Percentiles rank a stretch among this genome's conserved stretches.
Evolutionary conservation across 768 basidiomycete species (phyloP).

Genomic region (Candolleomyces aberdarensis): DNA sequence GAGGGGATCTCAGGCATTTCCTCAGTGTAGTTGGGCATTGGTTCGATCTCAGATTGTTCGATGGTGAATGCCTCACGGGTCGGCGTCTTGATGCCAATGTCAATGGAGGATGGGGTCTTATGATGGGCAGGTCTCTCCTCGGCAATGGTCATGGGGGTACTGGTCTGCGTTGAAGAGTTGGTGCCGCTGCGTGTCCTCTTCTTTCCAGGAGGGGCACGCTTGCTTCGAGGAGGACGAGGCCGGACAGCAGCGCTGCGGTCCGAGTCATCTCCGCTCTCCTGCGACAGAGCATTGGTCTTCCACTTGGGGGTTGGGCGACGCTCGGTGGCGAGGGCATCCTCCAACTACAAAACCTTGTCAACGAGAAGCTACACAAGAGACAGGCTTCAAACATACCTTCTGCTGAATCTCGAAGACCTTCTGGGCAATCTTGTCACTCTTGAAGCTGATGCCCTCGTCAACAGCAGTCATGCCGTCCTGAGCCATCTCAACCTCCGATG

Average conservation of each 20-base stretch:
- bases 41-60: conserved; percentile 25
- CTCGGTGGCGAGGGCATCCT: conserved; percentile 67
- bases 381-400: conserved; percentile 55
- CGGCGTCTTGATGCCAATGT: conserved; percentile 36
- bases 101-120: conserved; percentile 21
- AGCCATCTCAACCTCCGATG: conserved; percentile 55
- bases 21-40: conserved; percentile 22
- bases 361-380: conserved; percentile 4
- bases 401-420: conserved; percentile 89
- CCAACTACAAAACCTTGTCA: conserved; percentile 47
- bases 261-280: conserved; percentile 50
- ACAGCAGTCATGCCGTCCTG: conserved; percentile 86
- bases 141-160: conserved; percentile 16
- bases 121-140: conserved; percentile 17
- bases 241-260: conserved; percentile 39
- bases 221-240: conserved; percentile 37
- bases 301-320: conserved; percentile 38
- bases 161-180: conserved; percentile 57
- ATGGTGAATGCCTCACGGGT: conserved; percentile 37
- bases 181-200: conserved; percentile 58
- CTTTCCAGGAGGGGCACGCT: conserved; percentile 28
- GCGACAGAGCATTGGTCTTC: conserved; percentile 29
- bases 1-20: conserved; percentile 21
- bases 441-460: conserved; percentile 79
- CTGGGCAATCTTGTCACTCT: conserved; percentile 84